Evolutionary conservation across 371 early-diverging fungal genomes (phyloP), one percentile per base, ranked within the genome.

Genomic region (Lichtheimia hyalospora): DNA sequence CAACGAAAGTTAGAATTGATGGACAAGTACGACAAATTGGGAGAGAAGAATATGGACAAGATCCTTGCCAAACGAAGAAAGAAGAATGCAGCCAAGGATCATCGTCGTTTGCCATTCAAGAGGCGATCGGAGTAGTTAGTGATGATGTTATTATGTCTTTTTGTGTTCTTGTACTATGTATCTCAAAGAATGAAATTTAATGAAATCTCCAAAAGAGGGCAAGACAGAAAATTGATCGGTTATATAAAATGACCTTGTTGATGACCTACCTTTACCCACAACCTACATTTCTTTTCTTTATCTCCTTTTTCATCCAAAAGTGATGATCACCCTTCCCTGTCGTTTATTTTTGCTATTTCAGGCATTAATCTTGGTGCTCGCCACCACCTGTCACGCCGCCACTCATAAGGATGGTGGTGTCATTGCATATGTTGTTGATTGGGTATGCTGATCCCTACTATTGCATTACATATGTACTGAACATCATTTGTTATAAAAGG

Each of bases 31-130:
- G 73, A 83, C 44, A 65, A 79, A 51, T 63, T 87, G 49, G 89
- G 85, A 23, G 77, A 70, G 24, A 86, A 92, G 65, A 84, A 83
- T 53, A 73, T 95, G 58, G 92, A 94, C 57, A 86, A 86, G 60
- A 80, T 89, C 27, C 70, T 94, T 59, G 95, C 95, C 61, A 92
- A 92, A 77, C 84, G 90, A 66, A 81, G 96, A 65, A 94, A 95
- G 85, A 85, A 85, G 68, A 95, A 96, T 66, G 84, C 94, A 5
- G 75, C 86, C 43, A 93, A 90, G 74, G 93, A 95, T 57, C 77
- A 74, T 64, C 71, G 74, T 53, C 71, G 66, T 52, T 61, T 81
- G 18, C 81, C 81, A 7, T 79, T 76, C 71, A 79, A 72, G 52
- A 61, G 77, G 58, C 58, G 80, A 68, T 68, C 73, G 14, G 62